Evolutionary conservation across 2,329 filamentous ascomycete genomes (phyloP).

Genomic region (Blastomyces silverae): DNA sequence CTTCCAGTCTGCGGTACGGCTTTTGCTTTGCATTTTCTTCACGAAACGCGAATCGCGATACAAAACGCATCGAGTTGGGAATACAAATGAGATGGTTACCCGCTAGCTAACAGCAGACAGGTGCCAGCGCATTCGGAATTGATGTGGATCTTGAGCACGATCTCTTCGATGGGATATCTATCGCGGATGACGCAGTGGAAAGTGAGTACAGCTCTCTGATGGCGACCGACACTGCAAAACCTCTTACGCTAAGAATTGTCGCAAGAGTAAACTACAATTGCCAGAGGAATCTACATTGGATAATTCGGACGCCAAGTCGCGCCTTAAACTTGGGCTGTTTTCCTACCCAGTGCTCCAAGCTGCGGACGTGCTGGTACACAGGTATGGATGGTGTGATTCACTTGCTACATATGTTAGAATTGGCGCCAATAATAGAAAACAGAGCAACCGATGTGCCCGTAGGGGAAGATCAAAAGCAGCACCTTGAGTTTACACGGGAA

Average conservation of each 20-base stretch:
- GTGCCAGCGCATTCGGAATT: slow-evolving; percentile 76
- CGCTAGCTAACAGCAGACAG: slow-evolving; percentile 35
- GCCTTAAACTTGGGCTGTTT: slow-evolving; percentile 80
- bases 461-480: slow-evolving; percentile 89
- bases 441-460: slow-evolving; percentile 92
- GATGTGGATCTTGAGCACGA: slow-evolving; percentile 95
- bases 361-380: slow-evolving; percentile 84
- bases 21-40: not conserved
- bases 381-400: slow-evolving; percentile 39
- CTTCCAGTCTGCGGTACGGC: slow-evolving; percentile 65
- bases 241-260: slow-evolving; percentile 14
- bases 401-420: slow-evolving; percentile 18
- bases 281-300: slow-evolving; percentile 55
- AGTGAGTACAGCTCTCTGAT: slow-evolving; percentile 44
- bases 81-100: not conserved
- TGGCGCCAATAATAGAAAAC: slow-evolving; percentile 16
- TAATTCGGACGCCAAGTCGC: slow-evolving; percentile 49
- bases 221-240: not conserved
- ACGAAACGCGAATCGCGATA: too few relatives aligned
- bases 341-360: slow-evolving; percentile 95
- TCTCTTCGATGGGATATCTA: slow-evolving; percentile 87
- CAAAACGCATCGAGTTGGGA: not conserved
- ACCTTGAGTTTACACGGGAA: slow-evolving; percentile 86
- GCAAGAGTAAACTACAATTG: slow-evolving; percentile 65
- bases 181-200: slow-evolving; percentile 99